These are phyloP conservation scores for Talaromyces albobiverticillius DNA, from an alignment of 2,329 filamentous ascomycete species.

Conservation along the genomic window DNA sequence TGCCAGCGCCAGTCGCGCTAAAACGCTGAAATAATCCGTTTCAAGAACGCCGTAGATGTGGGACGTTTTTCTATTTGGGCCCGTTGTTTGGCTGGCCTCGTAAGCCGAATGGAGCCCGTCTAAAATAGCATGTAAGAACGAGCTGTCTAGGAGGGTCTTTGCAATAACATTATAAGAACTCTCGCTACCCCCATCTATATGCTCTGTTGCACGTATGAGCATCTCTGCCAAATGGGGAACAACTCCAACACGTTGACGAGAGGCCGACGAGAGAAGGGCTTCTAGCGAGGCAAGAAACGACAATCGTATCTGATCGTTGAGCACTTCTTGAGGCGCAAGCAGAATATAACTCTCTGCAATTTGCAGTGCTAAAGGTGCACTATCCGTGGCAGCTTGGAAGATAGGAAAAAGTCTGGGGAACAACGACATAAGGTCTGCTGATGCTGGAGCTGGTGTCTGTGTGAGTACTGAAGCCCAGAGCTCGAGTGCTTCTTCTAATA, in stretches of 20 bases:
- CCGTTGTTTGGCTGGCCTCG: slow-evolving; percentile 76
- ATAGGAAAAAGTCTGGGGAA: slow-evolving; percentile 63
- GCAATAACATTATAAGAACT: slow-evolving; percentile 62
- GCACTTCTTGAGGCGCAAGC: slow-evolving; percentile 53
- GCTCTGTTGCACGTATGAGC: slow-evolving; percentile 61
- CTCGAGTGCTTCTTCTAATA: slow-evolving; percentile 88
- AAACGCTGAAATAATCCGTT: slow-evolving; percentile 79
- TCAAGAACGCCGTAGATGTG: slow-evolving; percentile 73
- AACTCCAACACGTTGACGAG: slow-evolving; percentile 37
- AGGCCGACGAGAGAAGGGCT: slow-evolving; percentile 36
- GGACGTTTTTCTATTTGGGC: slow-evolving; percentile 68
- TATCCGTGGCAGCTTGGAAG: slow-evolving; percentile 64
- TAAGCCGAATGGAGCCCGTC: slow-evolving; percentile 64
- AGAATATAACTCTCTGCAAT: slow-evolving; percentile 70
- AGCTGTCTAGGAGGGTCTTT: slow-evolving; percentile 62
- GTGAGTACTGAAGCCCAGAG: slow-evolving; percentile 76
- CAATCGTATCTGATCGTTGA: slow-evolving; percentile 38
- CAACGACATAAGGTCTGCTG: slow-evolving; percentile 61
- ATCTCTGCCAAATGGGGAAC: slow-evolving; percentile 57
- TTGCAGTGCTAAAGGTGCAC: slow-evolving; percentile 59
- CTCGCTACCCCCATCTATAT: slow-evolving; percentile 55
- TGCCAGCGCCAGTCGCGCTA: slow-evolving; percentile 73
- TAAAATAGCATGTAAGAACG: slow-evolving; percentile 63
- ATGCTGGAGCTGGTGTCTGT: slow-evolving; percentile 60
- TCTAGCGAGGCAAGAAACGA: slow-evolving; percentile 38